These are phyloP conservation scores for Phialophora macrospora DNA, from an alignment of 2,329 filamentous ascomycete genomes.

Conservation along the genomic window DNA sequence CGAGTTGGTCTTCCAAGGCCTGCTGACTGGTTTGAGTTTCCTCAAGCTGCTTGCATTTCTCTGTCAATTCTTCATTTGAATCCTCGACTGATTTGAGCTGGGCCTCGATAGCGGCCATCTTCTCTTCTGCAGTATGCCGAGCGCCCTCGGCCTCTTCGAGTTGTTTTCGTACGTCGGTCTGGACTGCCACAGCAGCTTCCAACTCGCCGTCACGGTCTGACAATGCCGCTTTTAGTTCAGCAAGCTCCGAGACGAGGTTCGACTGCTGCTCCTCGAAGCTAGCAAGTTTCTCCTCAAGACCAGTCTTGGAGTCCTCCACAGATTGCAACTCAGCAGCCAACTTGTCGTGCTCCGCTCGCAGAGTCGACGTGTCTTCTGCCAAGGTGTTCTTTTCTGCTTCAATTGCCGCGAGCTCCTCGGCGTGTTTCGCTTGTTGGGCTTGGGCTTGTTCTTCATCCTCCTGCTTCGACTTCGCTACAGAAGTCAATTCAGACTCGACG, in stretches of 20 bases:
- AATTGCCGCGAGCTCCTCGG: conserved; percentile 20
- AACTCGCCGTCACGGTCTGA: conserved; percentile 11
- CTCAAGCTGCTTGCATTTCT: conserved; percentile 22
- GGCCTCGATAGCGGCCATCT: conserved; percentile 6
- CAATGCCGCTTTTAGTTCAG: conserved; percentile 9
- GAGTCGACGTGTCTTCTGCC: neutral
- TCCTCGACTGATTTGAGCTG: conserved; percentile 15
- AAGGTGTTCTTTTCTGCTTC: conserved; percentile 27
- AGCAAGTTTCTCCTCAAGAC: conserved; percentile 17
- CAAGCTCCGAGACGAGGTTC: conserved; percentile 15
- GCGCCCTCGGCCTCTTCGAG: conserved; percentile 20
- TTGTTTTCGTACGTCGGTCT: conserved; percentile 18
- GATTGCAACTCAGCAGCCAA: conserved; percentile 1
- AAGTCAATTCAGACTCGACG: conserved; percentile 17
- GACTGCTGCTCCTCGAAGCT: conserved; percentile 22
- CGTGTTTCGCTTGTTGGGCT: conserved; percentile 18
- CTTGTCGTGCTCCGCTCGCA: conserved; percentile 2
- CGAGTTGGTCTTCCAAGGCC: conserved; percentile 3
- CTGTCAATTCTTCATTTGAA: conserved; percentile 15
- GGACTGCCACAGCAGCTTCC: conserved; percentile 9
- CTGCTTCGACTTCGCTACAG: conserved; percentile 49
- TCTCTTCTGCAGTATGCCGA: conserved; percentile 11
- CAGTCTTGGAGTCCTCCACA: conserved; percentile 7
- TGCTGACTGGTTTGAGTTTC: conserved; percentile 5
- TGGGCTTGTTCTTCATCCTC: conserved; percentile 25